These are phyloP conservation scores for Alternaria brassicae DNA, from an alignment of 2,329 filamentous ascomycete genomes.

Conservation along the genomic window DNA sequence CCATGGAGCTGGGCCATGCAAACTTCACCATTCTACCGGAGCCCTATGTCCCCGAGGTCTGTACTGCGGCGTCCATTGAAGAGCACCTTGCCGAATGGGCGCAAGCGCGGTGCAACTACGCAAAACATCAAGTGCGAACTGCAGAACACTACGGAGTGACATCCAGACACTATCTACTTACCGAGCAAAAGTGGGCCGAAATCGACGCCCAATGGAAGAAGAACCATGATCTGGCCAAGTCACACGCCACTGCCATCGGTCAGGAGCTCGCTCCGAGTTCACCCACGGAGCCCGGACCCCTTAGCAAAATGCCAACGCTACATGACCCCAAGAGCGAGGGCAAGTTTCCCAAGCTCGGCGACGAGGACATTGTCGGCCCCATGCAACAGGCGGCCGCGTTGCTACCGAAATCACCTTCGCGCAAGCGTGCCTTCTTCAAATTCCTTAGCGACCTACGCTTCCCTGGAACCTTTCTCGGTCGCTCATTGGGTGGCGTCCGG, in stretches of 20 bases:
- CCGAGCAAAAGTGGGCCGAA: constrained; percentile 86
- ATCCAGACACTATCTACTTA: constrained; percentile 85
- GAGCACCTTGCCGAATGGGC: constrained; percentile 83
- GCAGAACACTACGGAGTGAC: constrained; percentile 90
- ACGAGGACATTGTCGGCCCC: constrained; percentile 91
- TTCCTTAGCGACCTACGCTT: constrained; percentile 50
- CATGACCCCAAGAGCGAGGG: constrained; percentile 71
- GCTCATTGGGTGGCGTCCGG: constrained; percentile 39
- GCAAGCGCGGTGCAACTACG: constrained; percentile 81
- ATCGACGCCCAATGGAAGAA: constrained; percentile 77
- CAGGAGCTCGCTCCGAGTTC: constrained; percentile 45
- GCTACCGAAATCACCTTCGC: constrained; percentile 48
- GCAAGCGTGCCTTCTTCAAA: constrained; percentile 49
- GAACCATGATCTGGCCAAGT: constrained; percentile 70
- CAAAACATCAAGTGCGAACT: constrained; percentile 85
- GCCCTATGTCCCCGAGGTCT: constrained; percentile 74
- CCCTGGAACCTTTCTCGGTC: constrained; percentile 43
- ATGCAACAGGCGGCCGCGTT: constrained; percentile 62
- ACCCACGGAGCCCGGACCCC: constrained; percentile 60
- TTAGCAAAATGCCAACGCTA: constrained; percentile 72
- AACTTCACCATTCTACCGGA: constrained; percentile 88
- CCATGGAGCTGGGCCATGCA: constrained; percentile 83
- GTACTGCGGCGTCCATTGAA: constrained; percentile 66
- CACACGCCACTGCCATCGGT: constrained; percentile 47
- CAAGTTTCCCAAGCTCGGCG: constrained; percentile 87